Evolutionary conservation across 179 eudicot genomes (phyloP), one percentile per base, ranked within the genome.

Genomic region (Spinacia oleracea): DNA sequence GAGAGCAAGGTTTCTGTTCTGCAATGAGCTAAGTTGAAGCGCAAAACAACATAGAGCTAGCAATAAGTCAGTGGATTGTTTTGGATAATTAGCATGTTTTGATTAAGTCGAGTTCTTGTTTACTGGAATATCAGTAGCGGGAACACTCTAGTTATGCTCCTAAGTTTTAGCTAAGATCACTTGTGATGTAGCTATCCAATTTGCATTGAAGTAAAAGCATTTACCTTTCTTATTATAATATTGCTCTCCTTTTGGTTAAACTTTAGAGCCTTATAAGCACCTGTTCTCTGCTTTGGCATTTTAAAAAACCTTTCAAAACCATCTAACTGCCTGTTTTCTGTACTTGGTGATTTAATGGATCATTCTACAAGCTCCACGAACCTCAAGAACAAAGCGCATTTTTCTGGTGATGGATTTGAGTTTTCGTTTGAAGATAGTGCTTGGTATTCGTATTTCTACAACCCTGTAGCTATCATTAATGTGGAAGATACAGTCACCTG

Each of bases 281-380:
- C 12, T 59, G 29, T 59, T 23, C 64, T 48, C 32, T 25, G 20
- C 32, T 21, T 72, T 18, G 16, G 72, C 77, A 64, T 34, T 50
- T n/a, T n/a, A n/a, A n/a, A n/a, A n/a, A n/a, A 63, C 20, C 66
- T 34, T 75, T 25, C 55, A 51, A 63, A 65, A 48, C 53, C 35
- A 12, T 45, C 53, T 46, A 25, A 34, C 35, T 9, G 5, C 6
- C n/a, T 78, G n/a, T n/a, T 29, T 55, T 82, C 31, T 55, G 32
- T 50, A 60, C 48, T 79, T 35, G 18, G 59, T 31, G 51, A 18
- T 58, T 40, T 1, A 50, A 83, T 83, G 82, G 80, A 74, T 5
- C 79, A 75, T 66, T 84, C 82, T 29, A 53, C 79, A 81, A 84
- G 77, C 79, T 72, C 81, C 46, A 84, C 87, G 58, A 84, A 84